These are phyloP conservation scores for Neospermospora avenae DNA, from an alignment of 2,329 filamentous ascomycete species.

Conservation along the genomic window DNA sequence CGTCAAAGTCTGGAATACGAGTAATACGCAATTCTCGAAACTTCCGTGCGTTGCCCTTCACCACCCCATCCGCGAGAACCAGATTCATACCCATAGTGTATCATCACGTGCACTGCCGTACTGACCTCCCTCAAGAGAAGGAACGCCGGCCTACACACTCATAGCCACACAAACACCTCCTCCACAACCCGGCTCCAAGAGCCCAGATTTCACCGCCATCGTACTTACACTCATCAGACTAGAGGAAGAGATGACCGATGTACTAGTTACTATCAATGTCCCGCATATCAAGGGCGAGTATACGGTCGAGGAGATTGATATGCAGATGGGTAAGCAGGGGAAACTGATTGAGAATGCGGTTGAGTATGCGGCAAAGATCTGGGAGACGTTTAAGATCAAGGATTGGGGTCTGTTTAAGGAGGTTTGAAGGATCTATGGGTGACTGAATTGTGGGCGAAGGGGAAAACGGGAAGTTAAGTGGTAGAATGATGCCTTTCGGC, in stretches of 20 bases:
- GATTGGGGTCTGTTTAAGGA: slow-evolving; percentile 68
- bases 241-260: slow-evolving; percentile 70
- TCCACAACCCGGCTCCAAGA: slow-evolving; percentile 34
- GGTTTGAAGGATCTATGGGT: slow-evolving; percentile 20
- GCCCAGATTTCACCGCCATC: slow-evolving; percentile 64
- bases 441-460: neutral
- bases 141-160: slow-evolving; percentile 63
- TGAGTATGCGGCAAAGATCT: slow-evolving; percentile 65
- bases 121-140: slow-evolving; percentile 37
- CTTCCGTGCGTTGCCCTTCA: slow-evolving; percentile 38
- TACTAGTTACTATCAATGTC: slow-evolving; percentile 84
- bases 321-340: slow-evolving; percentile 62
- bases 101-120: neutral
- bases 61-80: neutral
- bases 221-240: slow-evolving; percentile 76
- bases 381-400: slow-evolving; percentile 71
- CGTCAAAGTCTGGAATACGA: slow-evolving; percentile 64
- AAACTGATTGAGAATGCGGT: slow-evolving; percentile 65
- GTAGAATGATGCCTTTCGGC: neutral
- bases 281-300: slow-evolving; percentile 77
- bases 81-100: slow-evolving; percentile 16
- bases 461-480: no score
- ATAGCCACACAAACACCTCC: slow-evolving; percentile 61
- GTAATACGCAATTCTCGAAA: slow-evolving; percentile 55
- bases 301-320: slow-evolving; percentile 67